Base-by-base conservation (phyloP, 1,284 basidiomycete species). In the Trametes sp. region DNA sequence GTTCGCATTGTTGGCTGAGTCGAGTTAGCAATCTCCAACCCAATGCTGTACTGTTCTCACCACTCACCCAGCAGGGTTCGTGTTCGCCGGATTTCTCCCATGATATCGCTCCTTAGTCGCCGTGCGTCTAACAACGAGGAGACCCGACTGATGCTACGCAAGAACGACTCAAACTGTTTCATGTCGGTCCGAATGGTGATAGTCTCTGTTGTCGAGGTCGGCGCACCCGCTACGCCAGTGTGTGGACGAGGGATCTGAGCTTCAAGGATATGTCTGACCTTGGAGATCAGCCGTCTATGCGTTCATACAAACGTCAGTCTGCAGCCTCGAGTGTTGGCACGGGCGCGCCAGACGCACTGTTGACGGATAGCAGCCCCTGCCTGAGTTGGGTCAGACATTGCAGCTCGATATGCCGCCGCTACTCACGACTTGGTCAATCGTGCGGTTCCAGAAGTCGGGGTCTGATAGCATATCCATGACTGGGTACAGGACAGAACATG, bases 371-470 rank as follows among this genome's bases (percentile, higher is more conserved):
- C 94, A 64, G 89, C 93, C 26, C 93, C 93, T 46, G 94, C 93
- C 92, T 94, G 65, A n/a, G 45, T 9, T 45, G 60, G 48, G 64
- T 73, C 58, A 71, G 33, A 61, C 24, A 1, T 16, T 26, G 45
- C 28, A 58, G 29, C 45, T 33, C 38, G 28, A 46, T 21, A 46
- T 19, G 36, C 13, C 44, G 53, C 21, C 24, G 54, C 29, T 36
- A 82, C 89, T 75, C 76, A 93, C 93, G 77, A 94, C 85, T 78
- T 96, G 90, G 74, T 98, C 96, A 57, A 98, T 93, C 50, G 89
- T 86, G 58, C 88, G 83, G 77, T 98, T 98, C 95, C 96, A 98
- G 69, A 98, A 98, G 76, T 98, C 97, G 19, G 95, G 93, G 74
- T 98, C 96, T 53, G 92, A 85, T 48, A 98, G 73, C 88, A 96